Evolutionary conservation across 257 asterid genomes (phyloP), one percentile per base, ranked within the genome.

Genomic region (Perilla frutescens): DNA sequence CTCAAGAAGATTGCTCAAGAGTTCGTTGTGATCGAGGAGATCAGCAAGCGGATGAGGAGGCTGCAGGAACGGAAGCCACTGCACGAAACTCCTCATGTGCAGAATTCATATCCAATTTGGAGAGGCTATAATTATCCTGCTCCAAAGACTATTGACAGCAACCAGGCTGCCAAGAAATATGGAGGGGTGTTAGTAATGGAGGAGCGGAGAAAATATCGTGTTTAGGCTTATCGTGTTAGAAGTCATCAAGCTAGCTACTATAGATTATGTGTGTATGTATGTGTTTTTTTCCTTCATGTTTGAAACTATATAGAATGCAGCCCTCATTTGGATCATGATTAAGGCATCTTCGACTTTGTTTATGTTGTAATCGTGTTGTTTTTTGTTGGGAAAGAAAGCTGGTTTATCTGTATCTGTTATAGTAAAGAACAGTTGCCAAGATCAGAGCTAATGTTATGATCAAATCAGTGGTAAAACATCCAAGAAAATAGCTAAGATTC

Each of bases 1-100:
- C 89, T 87, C 2, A 71, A 7, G 50, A 73, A 84, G 84, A 75
- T 84, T 13, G 89, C 71, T n/a, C 61, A 78, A 36, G 91, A 87
- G 62, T 87, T 87, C 34, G 60, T 40, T 0, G 31, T 78, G 47
- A 15, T 84, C 3, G 87, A 84, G 4, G 79, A 80, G 55, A 55
- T 76, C 48, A 79, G 41, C 62, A 58, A 26, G n/a, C 68, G 58
- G 43, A 44, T 15, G 13, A 81, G 51, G 81, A 41, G 81, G 40
- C 8, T 29, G 26, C 26, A 20, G 29, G 82, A 73, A 9, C 76
- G 77, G 29, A 44, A 36, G 3, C 68, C 47, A 3, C 26, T 20
- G 26, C 75, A 73, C 29, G 84, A 79, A 14, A 20, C 26, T 20
- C 26, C 26, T 20, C 59, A 70, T 0, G 55, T 50, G 53, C 82